A percentile compares a stretch with the other conserved stretches of the same genome.
phyloP scores from a whole-genome alignment of 306 rosid species.

The Trifolium dubium region DNA sequence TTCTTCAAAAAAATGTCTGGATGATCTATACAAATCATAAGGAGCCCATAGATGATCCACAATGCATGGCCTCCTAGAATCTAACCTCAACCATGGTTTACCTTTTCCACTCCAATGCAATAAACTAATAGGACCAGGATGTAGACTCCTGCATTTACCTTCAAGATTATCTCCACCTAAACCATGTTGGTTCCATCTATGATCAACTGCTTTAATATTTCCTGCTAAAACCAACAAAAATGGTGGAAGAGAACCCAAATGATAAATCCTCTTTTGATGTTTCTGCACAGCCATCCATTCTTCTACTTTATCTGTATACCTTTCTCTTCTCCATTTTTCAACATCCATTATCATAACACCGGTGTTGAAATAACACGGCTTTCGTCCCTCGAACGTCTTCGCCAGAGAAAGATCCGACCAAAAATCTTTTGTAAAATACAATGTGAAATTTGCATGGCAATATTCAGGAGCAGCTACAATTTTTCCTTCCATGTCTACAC shows the following conservation, averaged over 20 bases:
- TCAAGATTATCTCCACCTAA: constrained; percentile 75
- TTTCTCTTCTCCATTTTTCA: constrained; percentile 63
- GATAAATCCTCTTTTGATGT: constrained; percentile 57
- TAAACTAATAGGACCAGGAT: constrained; percentile 73
- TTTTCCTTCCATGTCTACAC: constrained; percentile 56
- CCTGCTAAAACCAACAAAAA: constrained; percentile 74
- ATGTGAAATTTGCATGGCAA: constrained; percentile 62
- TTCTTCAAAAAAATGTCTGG: constrained; percentile 61
- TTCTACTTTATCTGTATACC: constrained; percentile 58
- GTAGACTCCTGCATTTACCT: constrained; percentile 64
- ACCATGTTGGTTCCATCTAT: constrained; percentile 82
- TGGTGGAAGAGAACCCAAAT: constrained; percentile 71
- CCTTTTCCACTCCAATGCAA: constrained; percentile 88
- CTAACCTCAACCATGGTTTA: constrained; percentile 75
- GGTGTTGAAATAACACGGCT: constrained; percentile 71
- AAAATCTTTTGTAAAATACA: constrained; percentile 53
- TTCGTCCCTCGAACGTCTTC: constrained; percentile 53
- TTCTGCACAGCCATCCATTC: constrained; percentile 71
- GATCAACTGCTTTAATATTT: constrained; percentile 65
- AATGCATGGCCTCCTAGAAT: constrained; percentile 66
- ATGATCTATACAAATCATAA: constrained; percentile 65
- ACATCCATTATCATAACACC: constrained; percentile 84
- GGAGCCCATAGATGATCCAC: constrained; percentile 72
- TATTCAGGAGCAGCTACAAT: constrained; percentile 79
- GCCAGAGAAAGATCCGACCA: constrained; percentile 56